Base-by-base conservation (phyloP, 1,284 basidiomycete species). In the Ustilago curta region DNA sequence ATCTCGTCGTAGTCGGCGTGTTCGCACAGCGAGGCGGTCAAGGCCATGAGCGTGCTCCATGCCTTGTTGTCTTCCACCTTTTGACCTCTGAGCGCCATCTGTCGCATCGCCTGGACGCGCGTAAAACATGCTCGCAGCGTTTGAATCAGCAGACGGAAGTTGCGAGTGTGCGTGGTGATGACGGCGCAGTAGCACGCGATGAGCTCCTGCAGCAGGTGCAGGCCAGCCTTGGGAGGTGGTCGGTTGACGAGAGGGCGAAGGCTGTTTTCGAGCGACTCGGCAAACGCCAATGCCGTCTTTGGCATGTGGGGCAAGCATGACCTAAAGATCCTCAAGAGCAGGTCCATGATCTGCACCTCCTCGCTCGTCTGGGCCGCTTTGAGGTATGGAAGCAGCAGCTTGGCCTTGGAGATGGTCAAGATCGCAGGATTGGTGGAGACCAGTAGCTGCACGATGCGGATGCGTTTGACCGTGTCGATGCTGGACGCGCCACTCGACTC, bases 181-280 rank as follows among this genome's bases (percentile, higher is more conserved):
- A 93, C 91, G 0, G 90, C 89, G 83, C 95, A 96, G 86, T 95
- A 91, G 79, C 95, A 97, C 0, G 93, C 93, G 12, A 99, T 91
- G 8, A 91, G 90, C 85, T 97, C 95, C 86, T 95, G 93, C 37
- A 83, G 67, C 19, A 78, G 44, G 3, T 69, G 59, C 14, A 57
- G 58, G 12, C 78, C 77, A 1, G 78, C 76, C 23, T 57, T 72
- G 25, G 61, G 61, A 37, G 71, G 70, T 9, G 82, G 91, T 91
- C 96, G 93, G 0, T 91, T 92, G 78, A 96, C 90, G 14, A 97
- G 87, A 7, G 90, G 89, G 11, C 88, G 85, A 65, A 97, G 93
- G 18, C 97, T 88, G 51, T 93, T 92, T 54, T 92, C 89, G 1
- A 93, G 93, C 80, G 97, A 95, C 18, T 80, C 77, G 63, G 91